Base-by-base conservation (phyloP, 495 filamentous ascomycete species). In the Neurospora cerealis region DNA sequence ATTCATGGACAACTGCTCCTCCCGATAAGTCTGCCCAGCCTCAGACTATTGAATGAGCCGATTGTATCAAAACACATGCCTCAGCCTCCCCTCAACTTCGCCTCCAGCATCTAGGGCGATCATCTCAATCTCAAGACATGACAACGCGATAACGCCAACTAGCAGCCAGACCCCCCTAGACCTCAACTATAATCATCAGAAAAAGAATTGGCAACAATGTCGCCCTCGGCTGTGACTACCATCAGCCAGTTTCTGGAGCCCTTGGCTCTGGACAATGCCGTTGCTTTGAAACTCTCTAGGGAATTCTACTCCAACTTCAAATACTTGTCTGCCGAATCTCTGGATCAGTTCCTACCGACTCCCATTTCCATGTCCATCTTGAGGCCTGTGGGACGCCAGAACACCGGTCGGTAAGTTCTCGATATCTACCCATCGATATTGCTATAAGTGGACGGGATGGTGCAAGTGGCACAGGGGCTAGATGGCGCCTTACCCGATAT, bases 331-430 rank as follows among this genome's bases (percentile, higher is more conserved):
- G 83, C 89, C 72, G 84, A 88, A 10, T 93, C 91, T 7, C 78
- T 86, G 41, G 83, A 92, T 62, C 92, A 95, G 78, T 95, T 95
- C 73, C 83, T 96, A 38, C 87, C 92, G 4, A 96, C 93, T 3
- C 93, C 93, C 3, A 91, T 96, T 73, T 93, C 91, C 40, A 88
- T 86, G 74, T 84, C 84, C 9, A 82, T 86, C 48, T 69, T 89
- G 73, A 83, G 92, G 40, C 92, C 92, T 1, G 86, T 80, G 0
- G 89, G 88, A 8, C 76, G 77, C 11, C 80, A 87, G 48, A 90
- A 91, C 74, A 87, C 83, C 6, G 92, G 92, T 69, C 79, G 84
- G 85, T 88, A 82, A 74, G 85, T 80, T 76, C 13, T 70, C 62
- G 40, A 70, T 8, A 19, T 34, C 8, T 34, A 6, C 11, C 21